Evolutionary conservation across 495 filamentous ascomycete genomes (phyloP).

Genomic region (Friedmanniomyces endolithicus): DNA sequence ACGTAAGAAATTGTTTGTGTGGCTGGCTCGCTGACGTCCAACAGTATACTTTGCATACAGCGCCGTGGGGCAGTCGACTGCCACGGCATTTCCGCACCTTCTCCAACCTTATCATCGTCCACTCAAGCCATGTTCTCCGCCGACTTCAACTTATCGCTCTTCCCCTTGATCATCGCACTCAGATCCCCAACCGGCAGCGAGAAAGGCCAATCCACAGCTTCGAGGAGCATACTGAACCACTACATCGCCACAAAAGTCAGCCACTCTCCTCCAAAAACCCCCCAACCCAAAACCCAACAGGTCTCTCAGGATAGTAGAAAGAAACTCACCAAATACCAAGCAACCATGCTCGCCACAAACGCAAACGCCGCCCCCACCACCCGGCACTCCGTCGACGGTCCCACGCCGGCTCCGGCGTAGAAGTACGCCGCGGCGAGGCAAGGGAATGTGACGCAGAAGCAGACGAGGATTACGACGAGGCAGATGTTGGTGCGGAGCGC

Average conservation of each 20-base stretch:
- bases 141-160: not conserved
- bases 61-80: no score
- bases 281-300: not conserved
- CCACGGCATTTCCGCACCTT: no score
- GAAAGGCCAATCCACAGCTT: constrained; percentile 7
- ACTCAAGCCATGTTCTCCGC: constrained; percentile 2
- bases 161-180: not conserved
- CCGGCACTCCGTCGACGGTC: not conserved
- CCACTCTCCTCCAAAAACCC: not conserved
- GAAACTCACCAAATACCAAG: constrained; percentile 7
- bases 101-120: no score
- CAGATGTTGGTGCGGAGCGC: constrained; percentile 8
- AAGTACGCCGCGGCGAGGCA: constrained; percentile 1
- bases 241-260: not conserved
- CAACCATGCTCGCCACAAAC: constrained; percentile 2
- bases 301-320: no score
- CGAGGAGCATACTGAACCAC: constrained; percentile 6
- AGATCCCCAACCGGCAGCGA: constrained; percentile 7
- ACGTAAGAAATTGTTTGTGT: no score
- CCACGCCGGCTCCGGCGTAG: not conserved
- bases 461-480: constrained; percentile 4
- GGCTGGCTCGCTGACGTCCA: no score
- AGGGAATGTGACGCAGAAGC: constrained; percentile 3
- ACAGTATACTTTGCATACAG: no score
- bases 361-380: constrained; percentile 2